These are phyloP conservation scores for Acanthamoeba pearcei DNA, from an alignment of 208 protist species.

Conservation along the genomic window DNA sequence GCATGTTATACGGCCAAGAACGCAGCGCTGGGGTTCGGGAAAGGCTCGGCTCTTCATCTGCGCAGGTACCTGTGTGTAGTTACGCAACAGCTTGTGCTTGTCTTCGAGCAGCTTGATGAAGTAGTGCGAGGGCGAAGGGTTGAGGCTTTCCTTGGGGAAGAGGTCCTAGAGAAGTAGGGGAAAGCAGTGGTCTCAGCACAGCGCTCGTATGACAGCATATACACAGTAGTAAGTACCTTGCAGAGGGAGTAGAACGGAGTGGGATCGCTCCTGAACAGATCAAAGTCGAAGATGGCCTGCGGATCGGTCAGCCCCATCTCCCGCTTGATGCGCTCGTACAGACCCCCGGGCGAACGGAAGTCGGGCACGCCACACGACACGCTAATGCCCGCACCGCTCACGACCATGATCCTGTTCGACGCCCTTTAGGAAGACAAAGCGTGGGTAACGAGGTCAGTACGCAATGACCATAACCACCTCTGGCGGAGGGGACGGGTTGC, in stretches of 20 bases:
- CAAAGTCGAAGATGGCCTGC: conserved; percentile 86
- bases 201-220: not conserved
- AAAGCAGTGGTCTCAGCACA: conserved; percentile 18
- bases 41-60: not conserved
- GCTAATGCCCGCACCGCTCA: conserved; percentile 73
- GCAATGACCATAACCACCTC: too few relatives aligned
- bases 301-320: conserved; percentile 80
- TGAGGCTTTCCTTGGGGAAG: conserved; percentile 56
- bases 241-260: conserved; percentile 80
- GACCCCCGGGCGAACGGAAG: conserved; percentile 85
- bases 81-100: conserved; percentile 78
- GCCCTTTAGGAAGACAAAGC: not conserved
- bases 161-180: conserved; percentile 67
- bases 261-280: conserved; percentile 81
- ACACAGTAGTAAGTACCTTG: not conserved
- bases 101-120: conserved; percentile 83
- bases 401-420: conserved; percentile 43
- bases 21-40: too few relatives aligned
- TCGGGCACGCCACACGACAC: conserved; percentile 86
- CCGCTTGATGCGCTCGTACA: conserved; percentile 84
- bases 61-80: conserved; percentile 76
- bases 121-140: conserved; percentile 83
- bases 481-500: too few relatives aligned
- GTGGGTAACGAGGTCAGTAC: too few relatives aligned
- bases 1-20: not conserved